Evolutionary conservation across 305 asterid genomes (phyloP).

Genomic region (Ajuga reptans): DNA sequence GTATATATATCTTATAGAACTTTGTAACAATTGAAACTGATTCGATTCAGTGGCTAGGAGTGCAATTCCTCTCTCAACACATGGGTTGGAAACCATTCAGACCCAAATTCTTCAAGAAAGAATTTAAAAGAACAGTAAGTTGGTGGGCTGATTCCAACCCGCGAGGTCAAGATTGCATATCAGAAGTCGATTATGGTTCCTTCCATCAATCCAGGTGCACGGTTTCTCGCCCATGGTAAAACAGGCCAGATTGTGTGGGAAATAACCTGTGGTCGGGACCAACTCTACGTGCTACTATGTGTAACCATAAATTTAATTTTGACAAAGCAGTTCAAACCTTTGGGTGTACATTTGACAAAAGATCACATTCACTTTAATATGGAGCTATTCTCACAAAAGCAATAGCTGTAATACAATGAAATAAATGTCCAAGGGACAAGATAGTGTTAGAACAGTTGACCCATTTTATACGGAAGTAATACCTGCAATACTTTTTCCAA

Average conservation of each 20-base stretch:
- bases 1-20: not conserved
- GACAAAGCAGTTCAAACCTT: not conserved
- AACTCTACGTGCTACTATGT: not conserved
- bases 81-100: not conserved
- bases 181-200: not conserved
- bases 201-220: not conserved
- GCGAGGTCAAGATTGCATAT: not conserved
- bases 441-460: constrained; percentile 8
- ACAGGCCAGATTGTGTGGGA: not conserved
- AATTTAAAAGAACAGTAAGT: not conserved
- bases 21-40: not conserved
- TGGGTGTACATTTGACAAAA: constrained; percentile 13
- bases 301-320: not conserved
- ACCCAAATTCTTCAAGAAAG: not conserved
- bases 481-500: constrained; percentile 94
- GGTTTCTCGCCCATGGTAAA: not conserved
- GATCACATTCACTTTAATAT: not conserved
- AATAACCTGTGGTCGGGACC: not conserved
- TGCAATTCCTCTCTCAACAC: not conserved
- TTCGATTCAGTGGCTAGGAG: not conserved
- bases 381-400: not conserved
- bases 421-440: constrained; percentile 18
- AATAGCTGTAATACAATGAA: constrained; percentile 7
- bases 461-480: constrained; percentile 22
- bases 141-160: not conserved